Conservation (phyloP, 179 eudicot species). For the Actinidia polygama region DNA sequence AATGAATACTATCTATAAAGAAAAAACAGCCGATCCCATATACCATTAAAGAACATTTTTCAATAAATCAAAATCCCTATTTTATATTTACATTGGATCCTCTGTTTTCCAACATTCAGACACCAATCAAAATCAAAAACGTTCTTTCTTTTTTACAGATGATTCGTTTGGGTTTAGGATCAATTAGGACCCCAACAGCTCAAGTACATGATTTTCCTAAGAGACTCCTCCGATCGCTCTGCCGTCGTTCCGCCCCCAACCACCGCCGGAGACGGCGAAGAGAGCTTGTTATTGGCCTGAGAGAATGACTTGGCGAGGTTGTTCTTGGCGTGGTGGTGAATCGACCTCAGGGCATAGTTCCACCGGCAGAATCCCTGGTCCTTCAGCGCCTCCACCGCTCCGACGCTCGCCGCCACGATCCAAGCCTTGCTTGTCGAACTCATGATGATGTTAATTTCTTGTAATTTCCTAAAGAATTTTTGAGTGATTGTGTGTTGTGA, state of each 20-base stretch:
- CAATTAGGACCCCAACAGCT: constrained; percentile 31
- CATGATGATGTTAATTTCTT: constrained; percentile 12
- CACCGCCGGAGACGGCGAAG: constrained; percentile 20
- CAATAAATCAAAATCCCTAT: too few relatives aligned
- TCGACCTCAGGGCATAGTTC: constrained; percentile 32
- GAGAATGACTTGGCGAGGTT: constrained; percentile 27
- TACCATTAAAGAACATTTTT: too few relatives aligned
- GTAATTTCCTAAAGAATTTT: background rate
- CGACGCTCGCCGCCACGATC: constrained; percentile 36
- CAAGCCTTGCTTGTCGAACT: constrained; percentile 31
- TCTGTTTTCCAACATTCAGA: background rate
- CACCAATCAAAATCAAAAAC: background rate
- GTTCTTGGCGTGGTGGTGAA: constrained; percentile 33
- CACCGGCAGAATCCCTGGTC: constrained; percentile 44
- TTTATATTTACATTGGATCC: background rate
- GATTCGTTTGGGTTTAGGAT: background rate
- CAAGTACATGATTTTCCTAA: constrained; percentile 27
- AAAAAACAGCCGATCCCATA: too few relatives aligned
- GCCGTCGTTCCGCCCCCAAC: constrained; percentile 6
- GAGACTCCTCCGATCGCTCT: constrained; percentile 26
- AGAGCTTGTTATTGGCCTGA: constrained; percentile 21
- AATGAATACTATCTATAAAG: too few relatives aligned
- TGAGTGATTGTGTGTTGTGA: background rate
- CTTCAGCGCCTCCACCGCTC: constrained; percentile 36
- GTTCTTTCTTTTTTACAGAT: background rate